Conservation (phyloP, 2,329 filamentous ascomycete genomes). For the Colletotrichum caudatum region DNA sequence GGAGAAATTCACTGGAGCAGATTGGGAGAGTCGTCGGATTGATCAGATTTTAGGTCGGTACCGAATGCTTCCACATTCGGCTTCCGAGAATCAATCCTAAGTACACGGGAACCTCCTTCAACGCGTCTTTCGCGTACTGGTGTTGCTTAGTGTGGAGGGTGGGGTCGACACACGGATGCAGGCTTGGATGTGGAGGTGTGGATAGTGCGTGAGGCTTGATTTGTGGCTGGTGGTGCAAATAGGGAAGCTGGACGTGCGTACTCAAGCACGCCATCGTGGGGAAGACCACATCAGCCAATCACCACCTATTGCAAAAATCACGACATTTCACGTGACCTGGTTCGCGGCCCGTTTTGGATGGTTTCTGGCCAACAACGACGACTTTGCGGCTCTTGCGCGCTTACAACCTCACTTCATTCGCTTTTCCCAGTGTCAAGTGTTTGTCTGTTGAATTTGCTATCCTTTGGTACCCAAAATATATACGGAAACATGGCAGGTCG, state of each 20-base stretch:
- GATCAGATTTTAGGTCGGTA: slow-evolving; percentile 26
- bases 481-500: slow-evolving; percentile 34
- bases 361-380: slow-evolving; percentile 35
- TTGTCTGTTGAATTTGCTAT: slow-evolving; percentile 36
- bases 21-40: slow-evolving; percentile 22
- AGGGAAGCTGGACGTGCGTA: neutral
- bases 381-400: slow-evolving; percentile 34
- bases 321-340: slow-evolving; percentile 43
- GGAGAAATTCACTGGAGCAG: slow-evolving; percentile 4
- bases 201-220: slow-evolving; percentile 19
- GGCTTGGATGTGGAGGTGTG: neutral
- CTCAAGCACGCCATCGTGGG: slow-evolving; percentile 40
- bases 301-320: slow-evolving; percentile 39
- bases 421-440: slow-evolving; percentile 9
- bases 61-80: slow-evolving; percentile 25
- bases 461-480: slow-evolving; percentile 31
- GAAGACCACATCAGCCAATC: slow-evolving; percentile 32
- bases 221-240: neutral
- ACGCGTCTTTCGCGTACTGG: slow-evolving; percentile 21
- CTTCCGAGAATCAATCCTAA: neutral
- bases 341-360: slow-evolving; percentile 24
- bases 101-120: slow-evolving; percentile 3
- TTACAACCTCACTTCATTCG: slow-evolving; percentile 34
- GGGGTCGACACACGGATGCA: slow-evolving; percentile 26
- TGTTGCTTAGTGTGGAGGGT: neutral